Evolutionary conservation across 768 basidiomycete genomes (phyloP), one percentile per base, ranked within the genome.

Genomic region (Phanerodontia chrysosporium): DNA sequence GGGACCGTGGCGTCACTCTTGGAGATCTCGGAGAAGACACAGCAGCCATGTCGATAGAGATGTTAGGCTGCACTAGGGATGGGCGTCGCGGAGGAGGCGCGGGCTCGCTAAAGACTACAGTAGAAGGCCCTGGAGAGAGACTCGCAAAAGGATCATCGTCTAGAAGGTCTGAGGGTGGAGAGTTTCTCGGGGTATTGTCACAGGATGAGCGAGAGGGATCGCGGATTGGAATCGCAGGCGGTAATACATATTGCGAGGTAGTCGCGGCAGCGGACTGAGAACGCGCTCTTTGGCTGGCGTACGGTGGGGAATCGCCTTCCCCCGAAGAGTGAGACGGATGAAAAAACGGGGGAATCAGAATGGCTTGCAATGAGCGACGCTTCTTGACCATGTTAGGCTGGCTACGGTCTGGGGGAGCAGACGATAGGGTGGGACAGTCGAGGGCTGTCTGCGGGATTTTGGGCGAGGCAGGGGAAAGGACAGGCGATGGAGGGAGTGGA

Each of bases 91-190:
- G 21, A 32, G 56, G 27, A 22, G 13, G 18, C 18, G 51, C 29
- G 45, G 56, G 39, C 21, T 49, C 29, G 53, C 46, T 28, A 21
- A 32, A 45, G 8, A 45, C 55, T 3, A 45, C 28, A 45, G 55
- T 21, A 25, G 65, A 62, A 24, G 59, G 65, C 27, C 66, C 61
- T 28, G 70, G 65, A 0, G 78, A 73, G 14, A 86, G 74, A 60
- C 85, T 83, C 22, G 89, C 89, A 64, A 90, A 90, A 1, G 89
- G 89, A 65, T 90, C 89, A 53, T 86, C 83, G 64, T 89, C 88
- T 25, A 87, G 74, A 21, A 89, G 76, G 64, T 71, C 66, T 9
- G 71, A 66, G 18, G 74, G 67, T 39, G 75, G 61, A 46, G 70
- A 66, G 63, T 66, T 64, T 45, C 69, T 60, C 5, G 28, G 28